These are phyloP conservation scores for Talaromyces pinophilus DNA, from an alignment of 2,329 filamentous ascomycete species.

Conservation along the genomic window DNA sequence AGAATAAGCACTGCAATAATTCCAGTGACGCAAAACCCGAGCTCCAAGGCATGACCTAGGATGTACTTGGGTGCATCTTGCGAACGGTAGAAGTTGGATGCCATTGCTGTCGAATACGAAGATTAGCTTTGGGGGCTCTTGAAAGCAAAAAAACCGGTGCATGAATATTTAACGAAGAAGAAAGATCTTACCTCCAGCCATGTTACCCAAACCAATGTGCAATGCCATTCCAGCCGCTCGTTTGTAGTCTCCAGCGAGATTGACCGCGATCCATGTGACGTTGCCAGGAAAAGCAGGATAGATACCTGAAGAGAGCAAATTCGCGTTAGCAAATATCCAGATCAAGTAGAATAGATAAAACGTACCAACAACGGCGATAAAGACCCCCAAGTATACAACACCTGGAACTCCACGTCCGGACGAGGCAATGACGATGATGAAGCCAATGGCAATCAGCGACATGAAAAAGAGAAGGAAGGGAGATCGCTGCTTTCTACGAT, in stretches of 20 bases:
- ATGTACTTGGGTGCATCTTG: slow-evolving; percentile 53
- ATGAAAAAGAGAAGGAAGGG: slow-evolving; percentile 60
- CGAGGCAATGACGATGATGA: slow-evolving; percentile 52
- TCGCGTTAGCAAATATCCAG: slow-evolving; percentile 9
- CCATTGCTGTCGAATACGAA: slow-evolving; percentile 55
- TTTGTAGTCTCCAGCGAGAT: slow-evolving; percentile 58
- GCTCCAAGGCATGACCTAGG: slow-evolving; percentile 54
- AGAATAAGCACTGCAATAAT: slow-evolving; percentile 48
- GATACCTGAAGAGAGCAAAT: slow-evolving; percentile 33
- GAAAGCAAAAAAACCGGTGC: neutral
- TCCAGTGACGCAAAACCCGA: slow-evolving; percentile 52
- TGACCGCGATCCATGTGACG: slow-evolving; percentile 61
- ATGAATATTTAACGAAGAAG: neutral
- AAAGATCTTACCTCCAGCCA: slow-evolving; percentile 37
- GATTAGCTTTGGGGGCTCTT: slow-evolving; percentile 8
- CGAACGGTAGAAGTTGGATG: slow-evolving; percentile 68
- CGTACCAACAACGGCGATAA: slow-evolving; percentile 49
- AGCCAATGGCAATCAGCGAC: slow-evolving; percentile 58
- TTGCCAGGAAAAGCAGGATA: slow-evolving; percentile 51
- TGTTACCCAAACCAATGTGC: slow-evolving; percentile 63
- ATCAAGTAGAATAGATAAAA: neutral
- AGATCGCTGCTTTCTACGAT: slow-evolving; percentile 54
- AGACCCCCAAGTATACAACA: slow-evolving; percentile 52
- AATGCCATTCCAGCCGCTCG: slow-evolving; percentile 65
- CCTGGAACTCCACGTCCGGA: slow-evolving; percentile 40